phyloP scores from a whole-genome alignment of 257 asterid genomes.

The Gardenia jasminoides region DNA sequence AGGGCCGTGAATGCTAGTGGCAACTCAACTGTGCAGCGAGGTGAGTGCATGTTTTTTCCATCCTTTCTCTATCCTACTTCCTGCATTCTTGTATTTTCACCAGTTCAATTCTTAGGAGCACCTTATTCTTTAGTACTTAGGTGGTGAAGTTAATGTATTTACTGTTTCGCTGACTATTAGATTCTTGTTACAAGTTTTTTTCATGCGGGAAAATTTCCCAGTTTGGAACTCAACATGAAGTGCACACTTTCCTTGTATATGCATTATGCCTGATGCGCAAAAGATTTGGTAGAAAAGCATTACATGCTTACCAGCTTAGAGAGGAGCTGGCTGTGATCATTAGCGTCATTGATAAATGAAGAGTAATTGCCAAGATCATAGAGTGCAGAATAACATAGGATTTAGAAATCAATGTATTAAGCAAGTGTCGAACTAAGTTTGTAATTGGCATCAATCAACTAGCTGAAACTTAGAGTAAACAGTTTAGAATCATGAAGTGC shows the following conservation, averaged over 20 bases:
- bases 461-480: not conserved
- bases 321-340: not conserved
- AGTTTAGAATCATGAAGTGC: not conserved
- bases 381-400: not conserved
- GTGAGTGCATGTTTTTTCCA: conserved; percentile 35
- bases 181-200: not conserved
- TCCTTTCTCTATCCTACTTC: not conserved
- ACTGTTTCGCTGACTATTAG: not conserved
- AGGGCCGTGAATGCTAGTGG: conserved; percentile 55
- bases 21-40: conserved; percentile 51
- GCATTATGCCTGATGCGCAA: not conserved
- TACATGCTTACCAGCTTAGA: not conserved
- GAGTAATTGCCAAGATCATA: not conserved
- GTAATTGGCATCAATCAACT: not conserved
- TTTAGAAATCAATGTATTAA: not conserved
- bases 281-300: conserved; percentile 1
- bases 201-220: not conserved
- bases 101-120: not conserved
- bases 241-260: not conserved
- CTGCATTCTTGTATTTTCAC: not conserved
- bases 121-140: not conserved
- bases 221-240: not conserved
- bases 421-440: not conserved
- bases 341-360: not conserved
- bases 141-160: not conserved